Percentiles rank a stretch among this genome's conserved stretches.
phyloP scores from a whole-genome alignment of 768 basidiomycete species.

The Suillus tomentosus region DNA sequence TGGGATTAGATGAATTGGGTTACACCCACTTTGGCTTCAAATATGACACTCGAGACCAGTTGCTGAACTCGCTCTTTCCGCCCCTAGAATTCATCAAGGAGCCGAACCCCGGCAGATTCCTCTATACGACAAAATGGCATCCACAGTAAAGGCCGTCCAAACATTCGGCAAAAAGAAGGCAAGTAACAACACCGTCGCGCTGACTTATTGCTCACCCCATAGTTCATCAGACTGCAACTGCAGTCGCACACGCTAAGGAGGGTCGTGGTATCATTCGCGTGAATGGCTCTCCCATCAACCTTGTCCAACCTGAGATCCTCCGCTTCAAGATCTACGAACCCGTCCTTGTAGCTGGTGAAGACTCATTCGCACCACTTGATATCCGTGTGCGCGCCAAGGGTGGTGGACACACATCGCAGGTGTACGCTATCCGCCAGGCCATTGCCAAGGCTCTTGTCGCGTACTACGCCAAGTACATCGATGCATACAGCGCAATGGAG shows the following conservation, averaged over 20 bases:
- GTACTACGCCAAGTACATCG: constrained; percentile 98
- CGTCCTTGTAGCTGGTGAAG: constrained; percentile 90
- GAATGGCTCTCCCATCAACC: constrained; percentile 95
- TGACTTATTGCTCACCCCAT: constrained; percentile 12
- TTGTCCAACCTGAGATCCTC: constrained; percentile 93
- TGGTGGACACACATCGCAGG: constrained; percentile 98
- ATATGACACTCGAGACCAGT: constrained; percentile 6
- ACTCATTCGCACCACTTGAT: constrained; percentile 84
- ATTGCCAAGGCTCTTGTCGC: constrained; percentile 98
- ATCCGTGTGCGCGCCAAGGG: constrained; percentile 98
- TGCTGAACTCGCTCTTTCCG: constrained; percentile 21
- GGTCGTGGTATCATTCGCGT: constrained; percentile 96
- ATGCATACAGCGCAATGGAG: constrained; percentile 96
- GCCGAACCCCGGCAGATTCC: constrained; percentile 23
- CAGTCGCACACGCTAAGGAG: constrained; percentile 95
- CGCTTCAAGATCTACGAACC: constrained; percentile 99
- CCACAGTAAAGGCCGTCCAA: constrained; percentile 87
- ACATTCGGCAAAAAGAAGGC: constrained; percentile 99
- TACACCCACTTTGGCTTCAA: neutral
- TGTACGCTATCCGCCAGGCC: constrained; percentile 99
- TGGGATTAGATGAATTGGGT: constrained; percentile 38
- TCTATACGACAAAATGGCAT: constrained; percentile 53
- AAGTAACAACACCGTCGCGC: constrained; percentile 29
- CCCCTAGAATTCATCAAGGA: constrained; percentile 21
- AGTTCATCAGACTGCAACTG: constrained; percentile 82